A percentile compares a stretch with the other conserved stretches of the same genome.
phyloP scores from a whole-genome alignment of 805 yeast genomes.

The Kockiozyma suomiensis region DNA sequence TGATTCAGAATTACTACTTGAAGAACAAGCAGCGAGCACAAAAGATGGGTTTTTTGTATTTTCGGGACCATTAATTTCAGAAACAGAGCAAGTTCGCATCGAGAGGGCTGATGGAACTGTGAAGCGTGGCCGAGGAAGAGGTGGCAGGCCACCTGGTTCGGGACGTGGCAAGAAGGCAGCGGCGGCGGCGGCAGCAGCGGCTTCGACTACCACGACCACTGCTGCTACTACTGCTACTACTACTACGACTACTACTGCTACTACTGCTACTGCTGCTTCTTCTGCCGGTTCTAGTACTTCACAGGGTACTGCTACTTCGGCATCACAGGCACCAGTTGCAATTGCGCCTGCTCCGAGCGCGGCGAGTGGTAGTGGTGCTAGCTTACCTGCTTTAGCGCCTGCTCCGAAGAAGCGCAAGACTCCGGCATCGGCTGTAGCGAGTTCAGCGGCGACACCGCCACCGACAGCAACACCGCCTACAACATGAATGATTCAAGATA shows the following conservation, averaged over 20 bases:
- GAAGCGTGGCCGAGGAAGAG: conserved; percentile 38
- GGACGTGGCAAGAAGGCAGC: conserved; percentile 4
- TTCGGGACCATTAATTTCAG: conserved; percentile 85
- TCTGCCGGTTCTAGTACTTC: no score
- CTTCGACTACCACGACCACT: conserved; percentile 4
- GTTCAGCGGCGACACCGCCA: background rate
- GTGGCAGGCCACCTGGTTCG: conserved; percentile 16
- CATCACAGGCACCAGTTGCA: conserved; percentile 1
- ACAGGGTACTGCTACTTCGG: background rate
- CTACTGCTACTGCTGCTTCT: background rate
- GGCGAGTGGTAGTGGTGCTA: background rate
- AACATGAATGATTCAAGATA: no score
- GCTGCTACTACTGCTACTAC: background rate
- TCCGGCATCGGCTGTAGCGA: background rate
- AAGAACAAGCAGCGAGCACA: conserved; percentile 88
- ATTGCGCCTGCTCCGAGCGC: conserved; percentile 22
- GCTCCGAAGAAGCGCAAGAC: background rate
- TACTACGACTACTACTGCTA: background rate
- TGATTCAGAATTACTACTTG: conserved; percentile 89
- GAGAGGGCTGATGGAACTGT: conserved; percentile 51
- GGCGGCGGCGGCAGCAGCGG: conserved; percentile 10
- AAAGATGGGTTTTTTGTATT: conserved; percentile 95
- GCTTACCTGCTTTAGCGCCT: conserved; percentile 8
- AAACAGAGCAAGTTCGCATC: conserved; percentile 52
- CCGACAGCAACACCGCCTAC: background rate